Conservation (phyloP, 2,329 filamentous ascomycete genomes). For the Lasiodiplodia gonubiensis region DNA sequence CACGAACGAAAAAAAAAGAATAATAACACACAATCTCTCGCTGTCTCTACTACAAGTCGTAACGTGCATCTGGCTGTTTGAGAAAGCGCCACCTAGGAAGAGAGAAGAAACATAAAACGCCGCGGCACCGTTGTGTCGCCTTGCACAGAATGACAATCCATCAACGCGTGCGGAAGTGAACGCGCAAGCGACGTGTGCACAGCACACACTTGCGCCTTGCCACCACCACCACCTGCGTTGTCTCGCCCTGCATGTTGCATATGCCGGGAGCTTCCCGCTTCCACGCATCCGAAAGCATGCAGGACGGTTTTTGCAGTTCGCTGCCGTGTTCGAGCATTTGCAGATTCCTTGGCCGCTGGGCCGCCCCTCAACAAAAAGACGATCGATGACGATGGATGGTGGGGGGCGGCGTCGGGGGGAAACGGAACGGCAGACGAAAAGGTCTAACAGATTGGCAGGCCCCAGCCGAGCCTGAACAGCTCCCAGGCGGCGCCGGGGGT, state of each 20-base stretch:
- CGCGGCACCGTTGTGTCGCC: slow-evolving; percentile 14
- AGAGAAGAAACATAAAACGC: not conserved
- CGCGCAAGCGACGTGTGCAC: not conserved
- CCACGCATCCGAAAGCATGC: not conserved
- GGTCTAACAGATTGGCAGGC: slow-evolving; percentile 46
- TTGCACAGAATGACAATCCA: not conserved
- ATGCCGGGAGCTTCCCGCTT: not conserved
- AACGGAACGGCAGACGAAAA: not conserved
- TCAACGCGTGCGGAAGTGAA: not conserved
- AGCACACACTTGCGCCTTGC: not conserved
- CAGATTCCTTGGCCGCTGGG: not conserved
- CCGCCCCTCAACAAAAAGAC: not conserved
- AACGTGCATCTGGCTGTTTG: not conserved
- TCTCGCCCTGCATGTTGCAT: slow-evolving; percentile 19
- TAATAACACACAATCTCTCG: not conserved
- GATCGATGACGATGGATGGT: too few relatives aligned
- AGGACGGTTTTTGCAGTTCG: not conserved
- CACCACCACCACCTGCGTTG: slow-evolving; percentile 8
- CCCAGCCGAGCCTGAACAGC: slow-evolving; percentile 55
- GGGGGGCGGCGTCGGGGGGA: too few relatives aligned
- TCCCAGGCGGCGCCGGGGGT: slow-evolving; percentile 56
- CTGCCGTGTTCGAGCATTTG: slow-evolving; percentile 1
- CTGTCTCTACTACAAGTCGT: slow-evolving; percentile 10
- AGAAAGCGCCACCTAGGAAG: not conserved
- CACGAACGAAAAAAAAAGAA: not conserved